These are phyloP conservation scores for Microbotryomycetes sp. DNA, from an alignment of 1,284 basidiomycete genomes.

Conservation along the genomic window DNA sequence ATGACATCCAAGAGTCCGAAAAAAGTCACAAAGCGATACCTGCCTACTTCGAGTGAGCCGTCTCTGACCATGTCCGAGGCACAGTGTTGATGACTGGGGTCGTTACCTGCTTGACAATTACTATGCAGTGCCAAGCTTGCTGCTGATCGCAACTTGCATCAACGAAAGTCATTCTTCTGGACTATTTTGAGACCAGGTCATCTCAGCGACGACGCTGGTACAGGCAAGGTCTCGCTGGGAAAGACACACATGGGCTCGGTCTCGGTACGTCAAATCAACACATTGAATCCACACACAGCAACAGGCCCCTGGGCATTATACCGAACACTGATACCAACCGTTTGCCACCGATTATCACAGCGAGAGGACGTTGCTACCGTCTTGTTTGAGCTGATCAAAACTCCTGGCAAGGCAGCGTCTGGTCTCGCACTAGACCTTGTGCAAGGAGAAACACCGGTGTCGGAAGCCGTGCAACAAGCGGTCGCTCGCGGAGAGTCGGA, in stretches of 20 bases:
- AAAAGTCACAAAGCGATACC: slow-evolving; percentile 46
- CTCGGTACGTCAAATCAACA: slow-evolving; percentile 11
- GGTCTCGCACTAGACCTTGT: slow-evolving; percentile 60
- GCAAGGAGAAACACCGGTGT: slow-evolving; percentile 53
- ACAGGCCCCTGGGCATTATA: no score
- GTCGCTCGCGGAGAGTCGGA: slow-evolving; percentile 37
- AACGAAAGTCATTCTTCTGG: slow-evolving; percentile 58
- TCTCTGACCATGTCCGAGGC: not conserved
- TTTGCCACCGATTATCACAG: slow-evolving; percentile 39
- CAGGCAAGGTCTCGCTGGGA: slow-evolving; percentile 54
- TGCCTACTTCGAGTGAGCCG: slow-evolving; percentile 29
- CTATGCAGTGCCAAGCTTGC: slow-evolving; percentile 58
- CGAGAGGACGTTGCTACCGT: slow-evolving; percentile 59
- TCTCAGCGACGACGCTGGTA: slow-evolving; percentile 53
- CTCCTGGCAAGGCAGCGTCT: slow-evolving; percentile 50
- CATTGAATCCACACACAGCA: no score
- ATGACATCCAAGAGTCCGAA: slow-evolving; percentile 49
- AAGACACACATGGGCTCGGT: slow-evolving; percentile 42
- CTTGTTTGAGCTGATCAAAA: slow-evolving; percentile 52
- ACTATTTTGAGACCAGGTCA: slow-evolving; percentile 62
- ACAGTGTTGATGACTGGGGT: not conserved
- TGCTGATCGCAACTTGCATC: slow-evolving; percentile 60
- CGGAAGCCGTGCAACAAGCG: slow-evolving; percentile 49
- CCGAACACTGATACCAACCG: no score
- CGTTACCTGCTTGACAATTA: slow-evolving; percentile 44